A percentile compares a stretch with the other conserved stretches of the same genome.
Conservation (phyloP, 2,329 filamentous ascomycete species). For the Aspergillus japonicus region DNA sequence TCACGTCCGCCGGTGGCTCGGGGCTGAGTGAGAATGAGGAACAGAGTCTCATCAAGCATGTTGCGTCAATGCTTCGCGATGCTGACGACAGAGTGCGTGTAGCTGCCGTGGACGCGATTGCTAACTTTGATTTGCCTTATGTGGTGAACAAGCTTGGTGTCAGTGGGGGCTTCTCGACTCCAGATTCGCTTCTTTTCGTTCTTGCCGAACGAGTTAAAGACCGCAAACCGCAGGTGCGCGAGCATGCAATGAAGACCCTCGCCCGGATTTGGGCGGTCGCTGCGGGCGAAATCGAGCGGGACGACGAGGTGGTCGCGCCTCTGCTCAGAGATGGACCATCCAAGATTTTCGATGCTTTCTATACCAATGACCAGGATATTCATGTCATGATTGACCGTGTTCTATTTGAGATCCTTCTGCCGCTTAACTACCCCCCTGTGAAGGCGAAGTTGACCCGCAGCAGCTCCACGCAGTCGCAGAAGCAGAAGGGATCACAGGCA, state of each 20-base stretch:
- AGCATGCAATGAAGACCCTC: conserved; percentile 81
- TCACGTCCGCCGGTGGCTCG: conserved; percentile 88
- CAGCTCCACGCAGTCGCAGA: conserved; percentile 58
- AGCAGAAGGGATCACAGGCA: conserved; percentile 40
- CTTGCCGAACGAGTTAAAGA: conserved; percentile 88
- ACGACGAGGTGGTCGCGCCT: conserved; percentile 70
- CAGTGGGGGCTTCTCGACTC: conserved; percentile 70
- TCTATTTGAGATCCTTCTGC: conserved; percentile 83
- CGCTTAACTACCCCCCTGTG: conserved; percentile 77
- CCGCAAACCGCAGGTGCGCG: conserved; percentile 74
- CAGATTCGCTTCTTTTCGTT: conserved; percentile 75
- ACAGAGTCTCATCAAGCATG: conserved; percentile 66
- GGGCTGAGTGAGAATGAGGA: conserved; percentile 84
- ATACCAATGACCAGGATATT: conserved; percentile 83
- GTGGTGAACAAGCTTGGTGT: conserved; percentile 78
- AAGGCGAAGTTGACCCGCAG: conserved; percentile 52
- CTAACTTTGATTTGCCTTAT: conserved; percentile 75
- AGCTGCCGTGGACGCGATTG: conserved; percentile 81
- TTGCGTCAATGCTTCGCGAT: conserved; percentile 81
- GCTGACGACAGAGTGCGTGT: conserved; percentile 87
- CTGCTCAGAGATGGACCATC: conserved; percentile 81
- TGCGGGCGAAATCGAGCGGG: conserved; percentile 77
- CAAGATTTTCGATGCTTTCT: conserved; percentile 81
- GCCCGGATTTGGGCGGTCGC: conserved; percentile 93
- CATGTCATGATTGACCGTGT: conserved; percentile 82